Evolutionary conservation across 2,329 filamentous ascomycete genomes (phyloP), one percentile per base, ranked within the genome.

Genomic region (Fusarium luffae): DNA sequence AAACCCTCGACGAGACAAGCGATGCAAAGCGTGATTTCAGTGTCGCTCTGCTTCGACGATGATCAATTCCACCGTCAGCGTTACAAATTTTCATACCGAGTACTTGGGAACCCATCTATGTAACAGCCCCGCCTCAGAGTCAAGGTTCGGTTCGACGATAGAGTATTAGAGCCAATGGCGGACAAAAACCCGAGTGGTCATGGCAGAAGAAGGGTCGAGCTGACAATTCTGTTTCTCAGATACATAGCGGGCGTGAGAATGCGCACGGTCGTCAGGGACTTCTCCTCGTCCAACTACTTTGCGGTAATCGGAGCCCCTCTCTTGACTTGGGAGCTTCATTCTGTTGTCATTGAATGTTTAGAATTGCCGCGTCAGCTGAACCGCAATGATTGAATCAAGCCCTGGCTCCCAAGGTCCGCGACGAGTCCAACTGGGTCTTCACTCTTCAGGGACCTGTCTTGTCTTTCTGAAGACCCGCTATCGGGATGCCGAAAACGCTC

Each of bases 401-500:
- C 55, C 54, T 68, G 57, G 59, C 46, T 52, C 50, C 54, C 34
- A 57, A 66, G 44, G 51, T 51, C 47, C 54, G 32, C 34, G 28
- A 43, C 63, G 42, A 60, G 32, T 51, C 59, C 59, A 73, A 59
- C 66, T 59, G 55, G 71, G 66, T 71, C 69, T 70, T 40, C 40
- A 18, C 59, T 63, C 48, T 42, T 67, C 69, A 74, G 70, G 72
- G 64, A 73, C 69, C 54, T 61, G 59, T 63, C 50, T 52, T 30
- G 48, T 21, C 49, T 28, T 52, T 27, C n/a, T 18, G 18, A 54
- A 44, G 67, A 69, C 72, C 72, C 72, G 63, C 66, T 61, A 59
- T 70, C 66, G 58, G 66, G 55, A 72, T 72, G 56, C 69, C 71
- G 37, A 70, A 69, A 70, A 64, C 68, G 66, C 51, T 69, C 68